phyloP scores from a whole-genome alignment of 164 flowering plant genomes.

The Warburgia ugandensis region DNA sequence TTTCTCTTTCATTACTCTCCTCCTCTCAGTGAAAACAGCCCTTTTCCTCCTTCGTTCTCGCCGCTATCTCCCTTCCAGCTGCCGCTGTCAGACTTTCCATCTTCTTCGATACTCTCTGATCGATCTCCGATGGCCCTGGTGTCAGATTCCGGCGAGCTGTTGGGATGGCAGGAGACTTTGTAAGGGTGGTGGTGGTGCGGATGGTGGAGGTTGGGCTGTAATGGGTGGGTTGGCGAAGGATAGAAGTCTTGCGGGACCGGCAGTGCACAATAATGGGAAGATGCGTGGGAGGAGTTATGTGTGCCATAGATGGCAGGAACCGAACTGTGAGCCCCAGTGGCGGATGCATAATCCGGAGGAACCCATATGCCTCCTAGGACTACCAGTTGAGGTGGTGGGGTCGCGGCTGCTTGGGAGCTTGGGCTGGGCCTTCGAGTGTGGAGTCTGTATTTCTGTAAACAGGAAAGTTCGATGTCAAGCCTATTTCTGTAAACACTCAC shows the following conservation, averaged over 20 bases:
- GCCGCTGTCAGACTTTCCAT: slow-evolving; percentile 73
- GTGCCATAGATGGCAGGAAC: slow-evolving; percentile 52
- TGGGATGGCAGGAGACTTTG: slow-evolving; percentile 40
- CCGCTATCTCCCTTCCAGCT: slow-evolving; percentile 74
- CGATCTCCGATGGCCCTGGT: slow-evolving; percentile 36
- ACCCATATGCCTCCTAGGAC: slow-evolving; percentile 98
- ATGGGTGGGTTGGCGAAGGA: slow-evolving; percentile 28
- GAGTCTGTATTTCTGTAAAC: slow-evolving; percentile 81
- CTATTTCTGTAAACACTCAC: background rate
- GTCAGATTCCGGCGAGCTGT: slow-evolving; percentile 62
- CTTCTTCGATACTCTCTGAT: slow-evolving; percentile 84
- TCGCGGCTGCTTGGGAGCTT: slow-evolving; percentile 57
- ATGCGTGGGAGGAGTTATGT: slow-evolving; percentile 38
- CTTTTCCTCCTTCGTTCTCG: slow-evolving; percentile 42
- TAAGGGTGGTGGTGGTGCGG: slow-evolving; percentile 29
- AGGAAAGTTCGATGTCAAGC: too few species aligned
- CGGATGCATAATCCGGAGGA: slow-evolving; percentile 81
- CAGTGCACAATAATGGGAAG: slow-evolving; percentile 44
- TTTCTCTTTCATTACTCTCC: slow-evolving; percentile 79
- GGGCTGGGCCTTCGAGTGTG: slow-evolving; percentile 93
- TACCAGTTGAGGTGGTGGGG: slow-evolving; percentile 67
- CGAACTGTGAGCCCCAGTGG: slow-evolving; percentile 39
- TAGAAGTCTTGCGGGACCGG: slow-evolving; percentile 48
- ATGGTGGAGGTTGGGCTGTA: slow-evolving; percentile 43
- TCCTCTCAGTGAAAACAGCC: slow-evolving; percentile 48